Evolutionary conservation across 352 stramenopile species (phyloP), one percentile per base, ranked within the genome.

Genomic region (Chrysophaeum taylorii): DNA sequence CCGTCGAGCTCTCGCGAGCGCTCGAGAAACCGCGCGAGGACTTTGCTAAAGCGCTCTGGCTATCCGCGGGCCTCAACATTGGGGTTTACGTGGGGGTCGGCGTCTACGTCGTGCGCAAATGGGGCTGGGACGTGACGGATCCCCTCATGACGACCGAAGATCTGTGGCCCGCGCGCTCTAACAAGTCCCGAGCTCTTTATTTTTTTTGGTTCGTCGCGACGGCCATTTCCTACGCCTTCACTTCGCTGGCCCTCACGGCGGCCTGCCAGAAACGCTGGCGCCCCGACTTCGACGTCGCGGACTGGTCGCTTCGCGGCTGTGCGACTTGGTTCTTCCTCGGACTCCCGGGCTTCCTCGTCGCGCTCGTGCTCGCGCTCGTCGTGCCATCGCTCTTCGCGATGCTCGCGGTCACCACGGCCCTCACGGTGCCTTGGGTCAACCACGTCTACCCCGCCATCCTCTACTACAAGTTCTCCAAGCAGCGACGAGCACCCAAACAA

Each of bases 191-290:
- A 29, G 7, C 53, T 29, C 35, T 67, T 37, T 53, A 67, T 41
- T 67, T 67, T 9, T 67, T 67, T 67, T 67, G 60, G 60, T 29
- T 67, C 60, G 23, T 67, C 14, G 60, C 60, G 7, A 53, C 37
- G 37, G 14, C 53, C 7, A 67, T 67, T 42, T 27, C 14, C 14
- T 67, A 67, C n/a, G 60, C 60, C 7, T 23, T 67, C 23, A 41
- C 43, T 43, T 36, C 23, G 25, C 29, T 67, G 9, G 37, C 60
- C 37, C 35, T 67, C 21, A 41, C 21, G 9, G 35, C 23, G 29
- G 25, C 25, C 37, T 67, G 25, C 29, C 60, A 67, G n/a, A 21
- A 41, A 12, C 9, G 25, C 60, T 67, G 14, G 12, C 23, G 14
- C 23, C 60, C 60, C 60, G 25, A 67, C 15, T 67, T 67, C 53